Evolutionary conservation across 768 basidiomycete genomes (phyloP), one percentile per base, ranked within the genome.

Genomic region (Auricularia sp.): DNA sequence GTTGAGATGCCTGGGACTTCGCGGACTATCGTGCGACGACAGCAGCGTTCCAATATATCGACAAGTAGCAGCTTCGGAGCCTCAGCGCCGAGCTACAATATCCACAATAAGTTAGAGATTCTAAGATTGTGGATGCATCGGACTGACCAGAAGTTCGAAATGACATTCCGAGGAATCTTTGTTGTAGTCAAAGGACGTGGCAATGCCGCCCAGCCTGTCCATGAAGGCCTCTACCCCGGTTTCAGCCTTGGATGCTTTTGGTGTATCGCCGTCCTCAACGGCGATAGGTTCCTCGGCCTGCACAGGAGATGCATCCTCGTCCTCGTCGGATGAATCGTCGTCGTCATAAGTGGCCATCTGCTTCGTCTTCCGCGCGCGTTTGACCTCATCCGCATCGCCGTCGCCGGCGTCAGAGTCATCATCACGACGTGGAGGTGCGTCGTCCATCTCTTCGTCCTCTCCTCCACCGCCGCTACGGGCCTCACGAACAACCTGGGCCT

Each of bases 31-130:
- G 93, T 90, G 63, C 84, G 85, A 56, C 86, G 81, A 75, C 95
- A 98, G 11, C 88, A 85, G 63, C 88, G 82, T 74, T 98, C 97
- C 65, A 98, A 82, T 67, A 99, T 86, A 59, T 94, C 96, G 61
- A 98, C 93, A 54, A 99, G 82, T 24, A 99, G 80, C 39, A 99
- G 81, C 75, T 98, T 98, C 11, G 94, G 94, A 73, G 94, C 88
- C 70, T 91, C 86, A 54, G 89, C 83, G 11, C 83, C 79, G 78
- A 98, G 95, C 94, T 98, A 67, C 61, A 35, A 42, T 47, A 5
- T 63, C 24, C 18, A 63, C 42, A 61, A 3, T 18, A n/a, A 24
- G 21, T 64, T 5, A 63, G 37, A 45, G 34, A 3, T 62, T 14
- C n/a, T 63, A 47, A 45, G 39, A 36, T 61, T 34, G 18, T 63